phyloP scores from a whole-genome alignment of 139 green algal species.

The Tetradesmus lagerheimii region DNA sequence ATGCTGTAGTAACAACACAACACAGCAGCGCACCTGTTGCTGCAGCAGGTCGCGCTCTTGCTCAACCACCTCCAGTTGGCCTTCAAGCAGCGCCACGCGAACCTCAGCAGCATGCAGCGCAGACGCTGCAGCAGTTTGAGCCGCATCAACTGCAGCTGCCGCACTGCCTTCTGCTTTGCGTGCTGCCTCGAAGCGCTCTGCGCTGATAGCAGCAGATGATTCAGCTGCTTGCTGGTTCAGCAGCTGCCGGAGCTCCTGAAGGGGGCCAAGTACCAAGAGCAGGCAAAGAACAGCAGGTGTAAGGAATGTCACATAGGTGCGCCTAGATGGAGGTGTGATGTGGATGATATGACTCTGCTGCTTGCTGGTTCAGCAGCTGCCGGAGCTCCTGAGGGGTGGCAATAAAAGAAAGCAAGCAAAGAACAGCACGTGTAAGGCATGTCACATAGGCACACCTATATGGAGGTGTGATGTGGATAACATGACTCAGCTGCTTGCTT shows the following conservation, averaged over 20 bases:
- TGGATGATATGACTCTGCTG: slow-evolving; percentile 24
- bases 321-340: too few relatives aligned
- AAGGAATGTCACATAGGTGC: too few relatives aligned
- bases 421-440: too few relatives aligned
- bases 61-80: slow-evolving; percentile 39
- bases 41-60: slow-evolving; percentile 30
- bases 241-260: slow-evolving; percentile 32
- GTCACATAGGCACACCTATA: too few relatives aligned
- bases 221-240: slow-evolving; percentile 46
- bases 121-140: slow-evolving; percentile 15
- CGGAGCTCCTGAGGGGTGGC: slow-evolving; percentile 11
- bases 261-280: not conserved
- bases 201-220: not conserved
- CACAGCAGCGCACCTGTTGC: slow-evolving; percentile 37
- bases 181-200: slow-evolving; percentile 9
- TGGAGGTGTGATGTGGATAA: too few relatives aligned
- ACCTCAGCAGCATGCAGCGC: slow-evolving; percentile 13
- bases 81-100: slow-evolving; percentile 31
- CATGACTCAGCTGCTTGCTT: slow-evolving; percentile 44
- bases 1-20: not conserved
- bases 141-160: not conserved
- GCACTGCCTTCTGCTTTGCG: slow-evolving; percentile 1
- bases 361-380: slow-evolving; percentile 45
- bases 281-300: too few relatives aligned
- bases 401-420: too few relatives aligned